These are phyloP conservation scores for Penicillium olsonii DNA, from an alignment of 2,329 filamentous ascomycete species.

Conservation along the genomic window DNA sequence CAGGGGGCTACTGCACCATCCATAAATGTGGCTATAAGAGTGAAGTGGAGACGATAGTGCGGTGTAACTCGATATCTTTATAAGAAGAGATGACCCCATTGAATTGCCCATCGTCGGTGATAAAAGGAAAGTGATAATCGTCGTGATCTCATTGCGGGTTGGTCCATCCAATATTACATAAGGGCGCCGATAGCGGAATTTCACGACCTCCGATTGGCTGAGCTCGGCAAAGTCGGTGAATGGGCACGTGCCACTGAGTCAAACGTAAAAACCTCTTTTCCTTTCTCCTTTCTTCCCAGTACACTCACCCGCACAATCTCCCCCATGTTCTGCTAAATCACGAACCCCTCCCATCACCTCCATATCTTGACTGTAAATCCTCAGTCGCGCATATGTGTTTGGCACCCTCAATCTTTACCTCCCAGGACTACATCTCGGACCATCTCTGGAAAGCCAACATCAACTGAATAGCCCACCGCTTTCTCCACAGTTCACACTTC, in stretches of 20 bases:
- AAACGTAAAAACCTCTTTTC: slow-evolving; percentile 20
- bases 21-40: background rate
- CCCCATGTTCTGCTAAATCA: slow-evolving; percentile 33
- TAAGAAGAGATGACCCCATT: slow-evolving; percentile 1
- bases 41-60: background rate
- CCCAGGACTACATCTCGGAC: slow-evolving; percentile 74
- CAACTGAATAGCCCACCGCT: slow-evolving; percentile 42
- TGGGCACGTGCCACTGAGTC: slow-evolving; percentile 29
- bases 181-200: slow-evolving; percentile 23
- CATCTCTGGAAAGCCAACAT: slow-evolving; percentile 70
- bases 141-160: slow-evolving; percentile 1
- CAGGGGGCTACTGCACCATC: slow-evolving; percentile 1
- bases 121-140: slow-evolving; percentile 1
- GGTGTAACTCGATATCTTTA: background rate
- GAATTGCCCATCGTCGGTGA: background rate
- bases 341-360: slow-evolving; percentile 13
- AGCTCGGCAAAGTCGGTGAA: slow-evolving; percentile 27
- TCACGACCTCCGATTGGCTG: slow-evolving; percentile 27
- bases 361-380: slow-evolving; percentile 37
- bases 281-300: slow-evolving; percentile 12
- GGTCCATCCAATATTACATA: background rate
- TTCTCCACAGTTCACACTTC: slow-evolving; percentile 15
- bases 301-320: too few relatives aligned
- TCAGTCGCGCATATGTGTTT: slow-evolving; percentile 77
- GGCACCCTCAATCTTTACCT: slow-evolving; percentile 81